A percentile compares a stretch with the other conserved stretches of the same genome.
Conservation (phyloP, 768 basidiomycete species). For the Baorangia bicolor region DNA sequence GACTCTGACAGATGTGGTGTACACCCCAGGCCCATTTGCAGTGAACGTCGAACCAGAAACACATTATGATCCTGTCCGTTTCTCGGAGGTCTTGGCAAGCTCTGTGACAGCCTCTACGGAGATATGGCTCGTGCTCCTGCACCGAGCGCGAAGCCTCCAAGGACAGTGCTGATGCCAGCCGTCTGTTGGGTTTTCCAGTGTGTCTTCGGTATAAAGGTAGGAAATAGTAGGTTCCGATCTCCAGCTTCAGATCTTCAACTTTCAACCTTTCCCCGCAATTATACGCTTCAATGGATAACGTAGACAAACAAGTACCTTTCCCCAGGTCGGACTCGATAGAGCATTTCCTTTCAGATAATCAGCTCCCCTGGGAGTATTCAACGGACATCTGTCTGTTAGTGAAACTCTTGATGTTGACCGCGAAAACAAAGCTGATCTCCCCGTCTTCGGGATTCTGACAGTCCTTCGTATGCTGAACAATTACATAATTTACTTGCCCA, state of each 20-base stretch:
- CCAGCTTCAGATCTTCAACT: not conserved
- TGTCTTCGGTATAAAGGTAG: not conserved
- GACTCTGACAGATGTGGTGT: not conserved
- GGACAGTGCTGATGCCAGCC: not conserved
- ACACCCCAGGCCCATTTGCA: not conserved
- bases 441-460: not conserved
- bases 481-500: not conserved
- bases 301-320: not conserved
- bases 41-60: not conserved
- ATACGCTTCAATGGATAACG: not conserved
- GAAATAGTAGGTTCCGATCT: not conserved
- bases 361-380: not conserved
- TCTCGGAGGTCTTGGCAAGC: not conserved
- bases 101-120: not conserved
- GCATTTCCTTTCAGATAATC: not conserved
- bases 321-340: not conserved
- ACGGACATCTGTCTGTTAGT: slow-evolving; percentile 1
- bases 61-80: not conserved
- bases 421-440: not conserved
- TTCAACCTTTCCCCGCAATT: not conserved
- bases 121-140: not conserved
- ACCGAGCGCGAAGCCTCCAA: not conserved
- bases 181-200: not conserved
- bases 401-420: not conserved
- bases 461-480: not conserved